Percentiles rank a stretch among this genome's conserved stretches.
phyloP scores from a whole-genome alignment of 2,329 filamentous ascomycete genomes.

The Orbilia blumenaviensis region DNA sequence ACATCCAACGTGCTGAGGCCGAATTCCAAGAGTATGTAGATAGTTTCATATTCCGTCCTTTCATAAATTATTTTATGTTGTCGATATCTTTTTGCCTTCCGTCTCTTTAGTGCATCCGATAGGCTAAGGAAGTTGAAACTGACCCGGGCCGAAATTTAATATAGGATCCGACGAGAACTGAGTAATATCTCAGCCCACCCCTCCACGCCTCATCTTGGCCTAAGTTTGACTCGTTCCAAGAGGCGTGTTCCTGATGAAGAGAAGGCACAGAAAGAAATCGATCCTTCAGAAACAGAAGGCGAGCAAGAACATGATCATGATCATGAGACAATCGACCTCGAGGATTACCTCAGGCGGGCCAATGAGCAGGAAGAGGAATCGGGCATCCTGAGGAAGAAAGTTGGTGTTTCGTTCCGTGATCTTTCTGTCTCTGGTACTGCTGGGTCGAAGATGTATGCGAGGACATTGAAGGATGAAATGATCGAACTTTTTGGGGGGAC shows the following conservation, averaged over 20 bases:
- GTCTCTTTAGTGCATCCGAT: neutral
- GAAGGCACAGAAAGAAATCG: conserved; percentile 45
- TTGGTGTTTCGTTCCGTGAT: conserved; percentile 57
- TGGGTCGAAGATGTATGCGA: conserved; percentile 54
- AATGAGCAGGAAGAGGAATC: conserved; percentile 53
- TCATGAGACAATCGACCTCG: conserved; percentile 55
- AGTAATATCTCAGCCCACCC: conserved; percentile 29
- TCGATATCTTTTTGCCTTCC: neutral
- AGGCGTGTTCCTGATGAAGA: conserved; percentile 29
- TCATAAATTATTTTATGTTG: too few species aligned
- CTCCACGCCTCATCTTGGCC: conserved; percentile 6
- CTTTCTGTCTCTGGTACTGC: conserved; percentile 56
- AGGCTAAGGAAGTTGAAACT: neutral
- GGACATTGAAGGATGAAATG: conserved; percentile 56
- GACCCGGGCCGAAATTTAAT: neutral
- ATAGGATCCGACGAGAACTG: conserved; percentile 33
- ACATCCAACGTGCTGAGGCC: conserved; percentile 55
- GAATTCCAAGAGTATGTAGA: conserved; percentile 57
- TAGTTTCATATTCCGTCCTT: neutral
- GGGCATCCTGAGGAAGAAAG: conserved; percentile 57
- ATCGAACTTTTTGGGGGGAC: conserved; percentile 56
- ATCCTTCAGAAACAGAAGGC: conserved; percentile 52
- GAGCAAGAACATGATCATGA: conserved; percentile 4
- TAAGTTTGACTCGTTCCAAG: conserved; percentile 38
- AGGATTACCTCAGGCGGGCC: conserved; percentile 56